phyloP scores from a whole-genome alignment of 2,329 filamentous ascomycete genomes.

The Arachnopeziza araneosa region DNA sequence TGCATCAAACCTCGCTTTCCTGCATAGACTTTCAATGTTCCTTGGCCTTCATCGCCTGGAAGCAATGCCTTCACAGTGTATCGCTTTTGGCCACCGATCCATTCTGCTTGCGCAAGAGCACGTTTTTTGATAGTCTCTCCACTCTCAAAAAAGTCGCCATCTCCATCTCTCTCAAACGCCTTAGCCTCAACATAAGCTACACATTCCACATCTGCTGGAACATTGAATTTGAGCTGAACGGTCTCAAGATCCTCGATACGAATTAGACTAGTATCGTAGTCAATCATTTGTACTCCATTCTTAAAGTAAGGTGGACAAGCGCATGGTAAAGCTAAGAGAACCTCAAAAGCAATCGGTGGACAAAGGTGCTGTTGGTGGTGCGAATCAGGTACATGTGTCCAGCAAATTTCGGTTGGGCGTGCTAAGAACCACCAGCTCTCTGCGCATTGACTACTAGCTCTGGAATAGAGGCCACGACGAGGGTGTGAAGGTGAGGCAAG shows the following conservation, averaged over 20 bases:
- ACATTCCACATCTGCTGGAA: conserved; percentile 85
- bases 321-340: conserved; percentile 79
- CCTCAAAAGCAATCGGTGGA: conserved; percentile 78
- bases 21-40: conserved; percentile 84
- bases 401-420: conserved; percentile 83
- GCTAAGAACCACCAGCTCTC: conserved; percentile 94
- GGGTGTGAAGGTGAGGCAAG: conserved; percentile 89
- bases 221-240: conserved; percentile 80
- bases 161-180: conserved; percentile 71
- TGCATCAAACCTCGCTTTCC: conserved; percentile 96
- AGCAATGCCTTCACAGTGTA: conserved; percentile 91
- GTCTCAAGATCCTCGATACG: conserved; percentile 90
- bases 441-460: conserved; percentile 59
- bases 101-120: conserved; percentile 85
- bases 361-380: conserved; percentile 90
- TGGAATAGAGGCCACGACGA: conserved; percentile 70
- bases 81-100: conserved; percentile 79
- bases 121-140: conserved; percentile 82
- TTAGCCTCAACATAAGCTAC: conserved; percentile 88
- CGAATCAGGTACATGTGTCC: conserved; percentile 87
- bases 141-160: conserved; percentile 91
- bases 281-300: conserved; percentile 69
- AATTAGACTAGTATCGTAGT: conserved; percentile 84
- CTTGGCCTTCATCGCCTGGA: conserved; percentile 86
- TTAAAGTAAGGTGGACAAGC: conserved; percentile 86